Evolutionary conservation across 306 rosid species (phyloP).

Genomic region (Canavalia ensiformis): DNA sequence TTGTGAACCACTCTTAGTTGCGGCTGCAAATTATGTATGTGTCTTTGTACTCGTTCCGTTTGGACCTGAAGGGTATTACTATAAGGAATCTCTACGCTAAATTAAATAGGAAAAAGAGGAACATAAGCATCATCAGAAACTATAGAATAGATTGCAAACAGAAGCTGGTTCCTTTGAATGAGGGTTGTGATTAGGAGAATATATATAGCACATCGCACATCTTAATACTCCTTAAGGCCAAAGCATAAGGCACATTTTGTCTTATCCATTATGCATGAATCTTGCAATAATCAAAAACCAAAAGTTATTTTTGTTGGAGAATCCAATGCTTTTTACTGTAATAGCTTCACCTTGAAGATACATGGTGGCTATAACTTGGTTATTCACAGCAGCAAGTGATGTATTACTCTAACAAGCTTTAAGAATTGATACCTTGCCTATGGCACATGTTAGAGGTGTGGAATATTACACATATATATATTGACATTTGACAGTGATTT

Average conservation of each 20-base stretch:
- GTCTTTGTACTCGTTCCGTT: conserved; percentile 34
- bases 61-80: conserved; percentile 43
- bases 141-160: conserved; percentile 42
- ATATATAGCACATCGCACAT: conserved; percentile 52
- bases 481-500: conserved; percentile 54
- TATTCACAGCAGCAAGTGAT: conserved; percentile 45
- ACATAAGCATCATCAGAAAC: conserved; percentile 40
- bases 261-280: conserved; percentile 72
- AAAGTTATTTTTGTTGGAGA: conserved; percentile 66
- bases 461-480: conserved; percentile 42
- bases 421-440: conserved; percentile 57
- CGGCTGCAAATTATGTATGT: conserved; percentile 47
- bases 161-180: conserved; percentile 63
- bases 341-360: conserved; percentile 71
- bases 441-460: conserved; percentile 53
- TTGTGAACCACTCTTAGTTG: conserved; percentile 55
- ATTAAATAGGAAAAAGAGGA: conserved; percentile 31
- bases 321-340: conserved; percentile 73
- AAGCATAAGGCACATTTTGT: conserved; percentile 71
- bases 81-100: conserved; percentile 43
- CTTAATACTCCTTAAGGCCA: conserved; percentile 49
- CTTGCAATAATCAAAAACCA: conserved; percentile 51
- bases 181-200: conserved; percentile 55
- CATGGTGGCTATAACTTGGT: conserved; percentile 41
- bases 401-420: conserved; percentile 41